These are phyloP conservation scores for Brassica cretica DNA, from an alignment of 345 rosid genomes.

Conservation along the genomic window DNA sequence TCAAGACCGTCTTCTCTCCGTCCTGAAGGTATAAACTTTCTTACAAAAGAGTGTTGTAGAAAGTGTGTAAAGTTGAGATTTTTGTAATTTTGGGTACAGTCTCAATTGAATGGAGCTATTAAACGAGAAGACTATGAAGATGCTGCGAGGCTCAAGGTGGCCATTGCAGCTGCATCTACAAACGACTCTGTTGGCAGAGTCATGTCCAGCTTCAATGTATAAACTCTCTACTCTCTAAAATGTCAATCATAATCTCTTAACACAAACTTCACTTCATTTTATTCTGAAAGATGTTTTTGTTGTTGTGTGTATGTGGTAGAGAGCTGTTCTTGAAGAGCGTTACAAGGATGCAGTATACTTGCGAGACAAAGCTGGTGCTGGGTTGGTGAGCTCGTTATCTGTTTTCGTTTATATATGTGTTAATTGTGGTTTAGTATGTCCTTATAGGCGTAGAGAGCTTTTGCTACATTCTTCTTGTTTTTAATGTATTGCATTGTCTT, in stretches of 20 bases:
- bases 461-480: background rate
- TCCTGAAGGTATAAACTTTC: constrained; percentile 55
- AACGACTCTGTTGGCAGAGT: constrained; percentile 77
- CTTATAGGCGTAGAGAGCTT: background rate
- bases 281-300: background rate
- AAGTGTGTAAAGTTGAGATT: background rate
- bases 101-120: constrained; percentile 59
- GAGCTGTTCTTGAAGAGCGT: constrained; percentile 70
- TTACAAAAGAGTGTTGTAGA: background rate
- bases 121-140: constrained; percentile 68
- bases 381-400: constrained; percentile 61
- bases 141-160: constrained; percentile 88
- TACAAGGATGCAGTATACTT: constrained; percentile 77
- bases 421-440: background rate
- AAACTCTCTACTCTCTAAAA: background rate
- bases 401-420: background rate
- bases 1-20: constrained; percentile 71
- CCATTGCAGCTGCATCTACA: constrained; percentile 82
- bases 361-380: constrained; percentile 85
- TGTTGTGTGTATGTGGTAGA: constrained; percentile 44
- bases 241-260: background rate
- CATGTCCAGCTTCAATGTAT: constrained; percentile 64
- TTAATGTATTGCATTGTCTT: background rate
- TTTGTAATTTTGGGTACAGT: constrained; percentile 44
- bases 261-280: background rate